phyloP scores from a whole-genome alignment of 768 basidiomycete species.

The Postia placenta region DNA sequence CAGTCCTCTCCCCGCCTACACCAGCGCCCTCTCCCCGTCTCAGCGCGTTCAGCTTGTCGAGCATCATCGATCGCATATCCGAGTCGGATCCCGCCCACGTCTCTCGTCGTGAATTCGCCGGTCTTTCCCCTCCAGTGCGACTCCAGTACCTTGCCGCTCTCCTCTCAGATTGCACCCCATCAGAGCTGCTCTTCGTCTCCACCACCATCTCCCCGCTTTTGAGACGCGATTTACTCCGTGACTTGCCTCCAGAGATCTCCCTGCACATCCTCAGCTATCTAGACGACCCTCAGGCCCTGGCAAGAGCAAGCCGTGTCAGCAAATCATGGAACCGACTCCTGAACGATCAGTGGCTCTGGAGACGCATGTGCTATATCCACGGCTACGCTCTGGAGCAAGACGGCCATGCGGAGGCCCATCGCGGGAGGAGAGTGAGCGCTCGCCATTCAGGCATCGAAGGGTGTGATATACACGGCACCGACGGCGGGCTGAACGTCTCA shows the following conservation, averaged over 20 bases:
- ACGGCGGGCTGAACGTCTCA: neutral
- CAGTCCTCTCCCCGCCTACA: slow-evolving; percentile 52
- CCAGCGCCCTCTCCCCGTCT: slow-evolving; percentile 54
- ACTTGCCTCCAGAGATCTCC: slow-evolving; percentile 52
- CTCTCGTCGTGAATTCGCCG: slow-evolving; percentile 27
- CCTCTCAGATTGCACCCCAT: slow-evolving; percentile 47
- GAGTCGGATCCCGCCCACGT: slow-evolving; percentile 22
- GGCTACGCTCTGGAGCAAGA: slow-evolving; percentile 30
- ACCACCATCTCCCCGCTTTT: slow-evolving; percentile 58
- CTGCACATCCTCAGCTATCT: slow-evolving; percentile 73
- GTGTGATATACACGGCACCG: neutral
- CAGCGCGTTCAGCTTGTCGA: slow-evolving; percentile 10
- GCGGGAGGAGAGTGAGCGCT: neutral
- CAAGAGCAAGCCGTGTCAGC: slow-evolving; percentile 65
- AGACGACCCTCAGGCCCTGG: slow-evolving; percentile 67
- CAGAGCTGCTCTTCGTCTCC: slow-evolving; percentile 63
- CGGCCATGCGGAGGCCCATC: neutral
- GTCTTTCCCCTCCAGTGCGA: slow-evolving; percentile 36
- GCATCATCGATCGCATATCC: neutral
- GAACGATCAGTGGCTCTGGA: slow-evolving; percentile 78
- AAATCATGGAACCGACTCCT: slow-evolving; percentile 64
- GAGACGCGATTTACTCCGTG: slow-evolving; percentile 51
- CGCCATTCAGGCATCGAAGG: neutral
- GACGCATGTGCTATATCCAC: slow-evolving; percentile 57
- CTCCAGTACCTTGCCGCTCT: slow-evolving; percentile 46